Evolutionary conservation across 2,329 filamentous ascomycete genomes (phyloP).

Genomic region (Claviceps spartinae): DNA sequence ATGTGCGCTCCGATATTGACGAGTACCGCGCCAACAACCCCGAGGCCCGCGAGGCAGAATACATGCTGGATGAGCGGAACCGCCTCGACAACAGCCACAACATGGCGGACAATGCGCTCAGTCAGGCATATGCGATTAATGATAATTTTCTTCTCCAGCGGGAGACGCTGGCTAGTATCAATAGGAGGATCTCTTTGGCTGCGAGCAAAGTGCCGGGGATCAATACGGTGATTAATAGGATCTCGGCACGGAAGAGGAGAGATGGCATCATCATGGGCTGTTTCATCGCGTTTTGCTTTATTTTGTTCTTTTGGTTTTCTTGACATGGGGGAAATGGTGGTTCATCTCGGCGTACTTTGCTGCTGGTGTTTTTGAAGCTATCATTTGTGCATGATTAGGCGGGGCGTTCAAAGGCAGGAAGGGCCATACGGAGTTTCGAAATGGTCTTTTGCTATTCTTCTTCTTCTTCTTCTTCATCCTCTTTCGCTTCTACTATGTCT

Average conservation of each 20-base stretch:
- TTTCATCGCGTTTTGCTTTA: slow-evolving; percentile 85
- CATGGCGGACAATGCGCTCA: slow-evolving; percentile 79
- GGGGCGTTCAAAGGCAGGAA: slow-evolving; percentile 17
- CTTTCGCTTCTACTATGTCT: background rate
- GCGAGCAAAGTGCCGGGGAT: slow-evolving; percentile 87
- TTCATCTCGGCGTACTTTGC: background rate
- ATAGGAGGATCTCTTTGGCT: slow-evolving; percentile 76
- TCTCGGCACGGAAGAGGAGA: slow-evolving; percentile 86
- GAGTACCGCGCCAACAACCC: slow-evolving; percentile 75
- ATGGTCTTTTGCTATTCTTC: slow-evolving; percentile 6
- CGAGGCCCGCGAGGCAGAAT: slow-evolving; percentile 76
- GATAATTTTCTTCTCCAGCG: slow-evolving; percentile 80
- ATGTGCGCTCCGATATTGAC: slow-evolving; percentile 83
- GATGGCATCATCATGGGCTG: slow-evolving; percentile 86
- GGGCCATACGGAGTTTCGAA: slow-evolving; percentile 20
- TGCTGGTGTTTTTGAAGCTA: slow-evolving; percentile 1
- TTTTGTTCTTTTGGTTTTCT: slow-evolving; percentile 70
- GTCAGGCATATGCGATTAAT: slow-evolving; percentile 92
- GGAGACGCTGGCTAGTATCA: slow-evolving; percentile 78
- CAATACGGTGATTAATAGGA: slow-evolving; percentile 81
- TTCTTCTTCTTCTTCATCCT: background rate
- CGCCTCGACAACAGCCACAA: slow-evolving; percentile 81
- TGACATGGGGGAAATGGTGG: slow-evolving; percentile 18
- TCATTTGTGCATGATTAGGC: slow-evolving; percentile 9
- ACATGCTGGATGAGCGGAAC: slow-evolving; percentile 84